Base-by-base conservation (phyloP, 1,284 basidiomycete species). In the Anthracocystis panici-leucophaei region DNA sequence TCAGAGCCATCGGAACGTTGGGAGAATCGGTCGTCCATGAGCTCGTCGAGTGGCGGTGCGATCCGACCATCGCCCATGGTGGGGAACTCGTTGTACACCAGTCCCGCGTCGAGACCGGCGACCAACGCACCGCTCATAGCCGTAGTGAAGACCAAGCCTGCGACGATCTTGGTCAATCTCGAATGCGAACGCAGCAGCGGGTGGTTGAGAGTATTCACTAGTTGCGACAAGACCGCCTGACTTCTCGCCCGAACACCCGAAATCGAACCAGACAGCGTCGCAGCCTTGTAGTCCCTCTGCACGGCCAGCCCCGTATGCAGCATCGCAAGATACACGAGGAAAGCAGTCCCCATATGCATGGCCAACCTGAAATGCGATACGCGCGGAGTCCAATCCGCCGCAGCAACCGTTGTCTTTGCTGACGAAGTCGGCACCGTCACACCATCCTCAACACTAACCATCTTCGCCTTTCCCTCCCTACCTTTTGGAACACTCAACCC, bases 31-130 rank as follows among this genome's bases (percentile, higher is more conserved):
- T 68, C 67, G 42, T 85, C 83, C 83, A 97, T 90, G 23, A 99
- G 89, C 85, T 99, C 97, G 35, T 92, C 89, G 12, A 88, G 81
- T 0, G 95, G 94, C 4, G 97, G 97, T 3, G 90, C 89, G 31
- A 97, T 48, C 0, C 81, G 85, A 9, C 91, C 89, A 10, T 92
- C 94, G 45, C 95, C 97, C 97, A 99, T 99, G 6, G 92, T 88
- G 0, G 97, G 97, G 87, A 97, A 99, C 85, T 98, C 96, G 85
- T 98, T 99, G 87, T 99, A 99, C 18, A 97, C 86, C 57, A 99
- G 87, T 4, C 97, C 97, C 0, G 97, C 97, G 85, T 99, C 97
- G 41, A 99, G 88, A 9, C 97, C 97, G 29, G 97, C 97, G 23
- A 99, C 97, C 82, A 98, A 96, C 2, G 96, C 96, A 66, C 96